Evolutionary conservation across 148 eudicot species (phyloP).

Genomic region (Fallopia convolvulus): DNA sequence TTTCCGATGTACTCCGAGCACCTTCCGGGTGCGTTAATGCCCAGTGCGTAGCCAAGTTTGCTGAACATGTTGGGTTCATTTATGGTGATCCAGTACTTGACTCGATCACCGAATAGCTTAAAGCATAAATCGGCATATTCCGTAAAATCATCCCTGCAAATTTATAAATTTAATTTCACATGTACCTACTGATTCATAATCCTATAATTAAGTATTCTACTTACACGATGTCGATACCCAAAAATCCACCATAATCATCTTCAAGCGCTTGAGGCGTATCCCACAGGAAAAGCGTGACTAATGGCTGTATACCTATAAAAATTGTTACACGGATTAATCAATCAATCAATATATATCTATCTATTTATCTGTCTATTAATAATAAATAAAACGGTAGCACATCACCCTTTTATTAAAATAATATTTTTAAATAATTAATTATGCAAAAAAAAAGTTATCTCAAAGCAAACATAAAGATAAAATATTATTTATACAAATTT

Average conservation of each 20-base stretch:
- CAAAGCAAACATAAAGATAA: too few relatives aligned
- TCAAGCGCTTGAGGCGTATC: slow-evolving; percentile 18
- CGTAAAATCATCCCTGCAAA: slow-evolving; percentile 8
- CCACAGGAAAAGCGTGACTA: slow-evolving; percentile 11
- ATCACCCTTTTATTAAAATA: too few relatives aligned
- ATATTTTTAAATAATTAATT: too few relatives aligned
- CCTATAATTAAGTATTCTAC: too few relatives aligned
- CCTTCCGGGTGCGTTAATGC: background rate
- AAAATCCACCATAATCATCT: slow-evolving; percentile 13
- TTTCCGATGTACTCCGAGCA: slow-evolving; percentile 11
- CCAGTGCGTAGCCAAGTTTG: background rate
- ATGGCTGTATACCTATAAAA: slow-evolving; percentile 12
- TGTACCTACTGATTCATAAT: too few relatives aligned
- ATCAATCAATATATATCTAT: too few relatives aligned
- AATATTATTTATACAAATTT: too few relatives aligned
- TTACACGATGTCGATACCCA: slow-evolving; percentile 1
- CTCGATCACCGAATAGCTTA: slow-evolving; percentile 6
- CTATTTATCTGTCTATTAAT: too few relatives aligned
- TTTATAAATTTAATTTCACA: too few relatives aligned
- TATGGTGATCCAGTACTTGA: slow-evolving; percentile 11
- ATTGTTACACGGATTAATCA: background rate
- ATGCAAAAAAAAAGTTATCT: too few relatives aligned
- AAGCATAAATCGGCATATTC: slow-evolving; percentile 13
- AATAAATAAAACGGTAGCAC: too few relatives aligned
- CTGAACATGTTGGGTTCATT: background rate